phyloP scores from a whole-genome alignment of 2,329 filamentous ascomycete genomes.

The Fusarium citri region DNA sequence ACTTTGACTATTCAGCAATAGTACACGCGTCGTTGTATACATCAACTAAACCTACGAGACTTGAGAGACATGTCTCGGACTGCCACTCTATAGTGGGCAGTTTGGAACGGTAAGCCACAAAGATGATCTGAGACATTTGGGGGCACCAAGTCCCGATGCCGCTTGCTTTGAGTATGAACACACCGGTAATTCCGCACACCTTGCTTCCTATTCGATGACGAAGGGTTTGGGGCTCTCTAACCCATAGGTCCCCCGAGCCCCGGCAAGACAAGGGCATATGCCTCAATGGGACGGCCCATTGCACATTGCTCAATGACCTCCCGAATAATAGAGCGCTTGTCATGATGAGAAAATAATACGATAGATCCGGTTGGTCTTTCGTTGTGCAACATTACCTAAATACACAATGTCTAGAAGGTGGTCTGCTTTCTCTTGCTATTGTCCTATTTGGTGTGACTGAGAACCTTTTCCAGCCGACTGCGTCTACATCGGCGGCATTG shows the following conservation, averaged over 20 bases:
- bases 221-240: constrained; percentile 17
- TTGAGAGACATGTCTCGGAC: neutral
- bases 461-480: constrained; percentile 1
- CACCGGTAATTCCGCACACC: constrained; percentile 33
- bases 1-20: neutral
- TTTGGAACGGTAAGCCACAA: neutral
- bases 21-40: neutral
- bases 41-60: constrained; percentile 1
- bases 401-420: neutral
- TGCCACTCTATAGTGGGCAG: constrained; percentile 1
- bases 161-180: constrained; percentile 13
- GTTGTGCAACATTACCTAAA: constrained; percentile 8
- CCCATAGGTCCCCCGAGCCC: constrained; percentile 15
- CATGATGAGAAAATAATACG: constrained; percentile 12
- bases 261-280: constrained; percentile 28
- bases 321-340: neutral
- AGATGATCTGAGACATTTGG: constrained; percentile 27
- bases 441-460: constrained; percentile 10
- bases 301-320: constrained; percentile 2
- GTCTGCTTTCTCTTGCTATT: neutral
- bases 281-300: constrained; percentile 16
- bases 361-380: constrained; percentile 4
- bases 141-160: neutral
- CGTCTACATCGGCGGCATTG: constrained; percentile 5
- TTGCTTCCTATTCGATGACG: constrained; percentile 29